phyloP scores from a whole-genome alignment of 192 early-diverging fungal genomes.

The Thamnidium elegans region DNA sequence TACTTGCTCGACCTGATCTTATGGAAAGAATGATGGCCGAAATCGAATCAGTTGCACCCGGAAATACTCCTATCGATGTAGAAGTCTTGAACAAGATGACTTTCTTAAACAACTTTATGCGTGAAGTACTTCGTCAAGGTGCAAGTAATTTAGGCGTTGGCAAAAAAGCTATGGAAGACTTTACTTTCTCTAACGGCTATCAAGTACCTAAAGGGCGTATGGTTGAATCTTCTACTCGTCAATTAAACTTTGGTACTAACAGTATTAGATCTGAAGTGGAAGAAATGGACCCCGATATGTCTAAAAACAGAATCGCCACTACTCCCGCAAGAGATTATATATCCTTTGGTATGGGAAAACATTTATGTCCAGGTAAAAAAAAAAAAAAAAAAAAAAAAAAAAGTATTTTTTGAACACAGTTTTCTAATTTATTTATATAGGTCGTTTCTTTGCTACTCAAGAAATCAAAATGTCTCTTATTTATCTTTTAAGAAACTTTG shows the following conservation, averaged over 20 bases:
- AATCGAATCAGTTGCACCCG: constrained; percentile 16
- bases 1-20: constrained; percentile 26
- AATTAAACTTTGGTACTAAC: constrained; percentile 19
- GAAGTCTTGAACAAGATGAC: constrained; percentile 23
- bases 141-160: constrained; percentile 20
- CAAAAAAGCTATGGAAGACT: constrained; percentile 21
- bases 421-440: too few relatives aligned
- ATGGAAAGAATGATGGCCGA: constrained; percentile 5
- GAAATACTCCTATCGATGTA: constrained; percentile 8
- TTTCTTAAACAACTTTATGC: constrained; percentile 24
- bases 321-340: too few relatives aligned
- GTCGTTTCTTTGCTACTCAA: too few relatives aligned
- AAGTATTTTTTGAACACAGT: too few relatives aligned
- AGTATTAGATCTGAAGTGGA: constrained; percentile 2
- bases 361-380: too few relatives aligned
- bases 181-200: constrained; percentile 28
- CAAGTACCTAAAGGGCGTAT: constrained; percentile 24
- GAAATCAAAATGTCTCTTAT: too few relatives aligned
- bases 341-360: too few relatives aligned
- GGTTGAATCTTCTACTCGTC: constrained; percentile 17
- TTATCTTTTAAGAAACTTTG: too few relatives aligned
- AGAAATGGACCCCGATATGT: constrained; percentile 17
- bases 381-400: too few relatives aligned
- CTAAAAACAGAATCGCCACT: background rate
- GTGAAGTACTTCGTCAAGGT: constrained; percentile 26